phyloP scores from a whole-genome alignment of 306 rosid genomes.

The Astragalus glycyphyllos region DNA sequence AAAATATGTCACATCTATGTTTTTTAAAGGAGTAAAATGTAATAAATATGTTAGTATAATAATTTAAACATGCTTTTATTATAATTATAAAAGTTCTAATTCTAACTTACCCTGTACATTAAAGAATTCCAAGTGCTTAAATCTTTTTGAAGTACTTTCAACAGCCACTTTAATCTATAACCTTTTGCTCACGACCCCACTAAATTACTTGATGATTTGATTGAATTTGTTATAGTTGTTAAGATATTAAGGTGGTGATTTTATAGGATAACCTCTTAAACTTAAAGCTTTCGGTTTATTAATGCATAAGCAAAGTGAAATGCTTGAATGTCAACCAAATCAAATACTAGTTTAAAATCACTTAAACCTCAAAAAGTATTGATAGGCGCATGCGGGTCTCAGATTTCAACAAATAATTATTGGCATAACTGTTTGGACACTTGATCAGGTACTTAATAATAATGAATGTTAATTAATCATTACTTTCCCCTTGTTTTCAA shows the following conservation, averaged over 20 bases:
- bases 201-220: slow-evolving; percentile 61
- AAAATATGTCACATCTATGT: background rate
- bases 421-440: slow-evolving; percentile 43
- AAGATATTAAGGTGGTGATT: slow-evolving; percentile 41
- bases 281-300: slow-evolving; percentile 54
- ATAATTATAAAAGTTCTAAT: background rate
- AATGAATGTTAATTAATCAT: background rate
- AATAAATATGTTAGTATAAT: background rate
- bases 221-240: slow-evolving; percentile 43
- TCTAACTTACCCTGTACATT: background rate
- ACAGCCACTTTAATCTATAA: slow-evolving; percentile 43
- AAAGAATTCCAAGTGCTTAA: slow-evolving; percentile 47
- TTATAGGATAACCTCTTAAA: slow-evolving; percentile 47
- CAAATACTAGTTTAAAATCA: slow-evolving; percentile 28
- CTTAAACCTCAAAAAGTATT: slow-evolving; percentile 38
- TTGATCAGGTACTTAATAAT: slow-evolving; percentile 20
- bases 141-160: slow-evolving; percentile 50
- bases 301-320: slow-evolving; percentile 49
- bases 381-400: slow-evolving; percentile 62
- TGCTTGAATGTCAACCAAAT: slow-evolving; percentile 59
- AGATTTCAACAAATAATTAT: slow-evolving; percentile 58
- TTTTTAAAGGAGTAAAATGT: background rate
- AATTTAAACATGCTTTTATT: background rate
- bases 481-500: background rate
- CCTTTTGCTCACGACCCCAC: slow-evolving; percentile 53